A percentile compares a stretch with the other conserved stretches of the same genome.
Evolutionary conservation across 768 basidiomycete species (phyloP).

Genomic region (Boletus reticuloceps): DNA sequence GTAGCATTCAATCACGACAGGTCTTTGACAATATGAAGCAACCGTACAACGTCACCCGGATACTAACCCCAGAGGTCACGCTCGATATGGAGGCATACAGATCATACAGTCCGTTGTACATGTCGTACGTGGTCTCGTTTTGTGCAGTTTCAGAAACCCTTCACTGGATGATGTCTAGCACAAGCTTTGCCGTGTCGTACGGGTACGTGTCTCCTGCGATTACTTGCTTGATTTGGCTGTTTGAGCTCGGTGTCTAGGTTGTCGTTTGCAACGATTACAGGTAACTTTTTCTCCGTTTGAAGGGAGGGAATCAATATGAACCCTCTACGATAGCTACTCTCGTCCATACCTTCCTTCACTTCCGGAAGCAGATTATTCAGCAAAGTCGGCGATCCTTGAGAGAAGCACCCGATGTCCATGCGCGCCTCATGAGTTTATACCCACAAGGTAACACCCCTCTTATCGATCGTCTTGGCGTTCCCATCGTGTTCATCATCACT

Average conservation of each 20-base stretch:
- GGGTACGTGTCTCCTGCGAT: conserved; percentile 12
- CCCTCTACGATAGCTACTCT: conserved; percentile 20
- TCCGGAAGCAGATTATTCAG: conserved; percentile 74
- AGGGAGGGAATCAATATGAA: neutral
- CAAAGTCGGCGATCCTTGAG: conserved; percentile 66
- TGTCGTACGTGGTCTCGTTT: conserved; percentile 36
- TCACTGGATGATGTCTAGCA: conserved; percentile 9
- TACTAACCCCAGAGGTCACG: conserved; percentile 51
- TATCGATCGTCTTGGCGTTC: neutral
- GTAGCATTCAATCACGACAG: conserved; percentile 55
- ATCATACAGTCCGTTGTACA: conserved; percentile 57
- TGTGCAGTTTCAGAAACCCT: neutral
- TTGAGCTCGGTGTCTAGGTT: conserved; percentile 41
- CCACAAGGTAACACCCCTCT: conserved; percentile 34
- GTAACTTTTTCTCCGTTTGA: conserved; percentile 23
- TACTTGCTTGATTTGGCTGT: neutral
- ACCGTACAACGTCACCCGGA: conserved; percentile 55
- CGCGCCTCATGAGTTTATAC: conserved; percentile 76
- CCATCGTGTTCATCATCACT: neutral
- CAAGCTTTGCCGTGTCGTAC: conserved; percentile 31
- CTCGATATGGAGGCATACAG: conserved; percentile 54
- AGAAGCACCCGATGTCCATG: conserved; percentile 84
- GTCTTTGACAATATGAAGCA: conserved; percentile 61
- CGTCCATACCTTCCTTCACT: conserved; percentile 50
- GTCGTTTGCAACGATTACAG: conserved; percentile 80